Conservation (phyloP, 2,329 filamentous ascomycete species). For the Akanthomyces muscarius region DNA sequence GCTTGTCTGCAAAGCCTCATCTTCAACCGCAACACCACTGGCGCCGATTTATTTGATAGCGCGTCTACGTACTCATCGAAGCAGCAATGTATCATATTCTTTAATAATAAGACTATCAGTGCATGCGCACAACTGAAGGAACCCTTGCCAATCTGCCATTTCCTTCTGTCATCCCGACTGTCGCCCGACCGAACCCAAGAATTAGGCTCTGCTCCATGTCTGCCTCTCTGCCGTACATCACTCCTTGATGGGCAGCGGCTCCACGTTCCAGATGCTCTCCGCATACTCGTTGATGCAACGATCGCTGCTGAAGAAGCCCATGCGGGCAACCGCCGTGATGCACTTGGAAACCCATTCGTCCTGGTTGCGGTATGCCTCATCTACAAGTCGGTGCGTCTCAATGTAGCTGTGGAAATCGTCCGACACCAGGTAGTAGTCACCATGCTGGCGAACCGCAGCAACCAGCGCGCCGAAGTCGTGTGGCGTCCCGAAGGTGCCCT, state of each 20-base stretch:
- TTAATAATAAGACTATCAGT: background rate
- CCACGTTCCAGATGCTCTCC: constrained; percentile 94
- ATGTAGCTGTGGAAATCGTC: constrained; percentile 97
- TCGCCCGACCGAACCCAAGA: background rate
- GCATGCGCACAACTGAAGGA: background rate
- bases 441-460: constrained; percentile 81
- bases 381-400: constrained; percentile 84
- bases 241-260: constrained; percentile 60
- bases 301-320: constrained; percentile 97
- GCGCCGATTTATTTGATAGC: background rate
- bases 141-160: background rate
- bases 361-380: constrained; percentile 86
- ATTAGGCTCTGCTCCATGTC: too few relatives aligned
- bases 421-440: constrained; percentile 95
- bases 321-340: constrained; percentile 81
- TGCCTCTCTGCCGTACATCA: constrained; percentile 19
- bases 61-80: background rate
- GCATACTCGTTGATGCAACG: constrained; percentile 97
- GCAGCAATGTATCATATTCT: background rate
- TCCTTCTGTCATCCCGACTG: background rate
- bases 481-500: constrained; percentile 74
- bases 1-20: background rate
- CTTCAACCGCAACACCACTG: background rate
- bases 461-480: constrained; percentile 78
- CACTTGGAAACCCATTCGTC: constrained; percentile 90